A percentile compares a stretch with the other conserved stretches of the same genome.
These are phyloP conservation scores for Penicillium fuscoglaucum DNA, from an alignment of 2,329 filamentous ascomycete genomes.

Conservation along the genomic window DNA sequence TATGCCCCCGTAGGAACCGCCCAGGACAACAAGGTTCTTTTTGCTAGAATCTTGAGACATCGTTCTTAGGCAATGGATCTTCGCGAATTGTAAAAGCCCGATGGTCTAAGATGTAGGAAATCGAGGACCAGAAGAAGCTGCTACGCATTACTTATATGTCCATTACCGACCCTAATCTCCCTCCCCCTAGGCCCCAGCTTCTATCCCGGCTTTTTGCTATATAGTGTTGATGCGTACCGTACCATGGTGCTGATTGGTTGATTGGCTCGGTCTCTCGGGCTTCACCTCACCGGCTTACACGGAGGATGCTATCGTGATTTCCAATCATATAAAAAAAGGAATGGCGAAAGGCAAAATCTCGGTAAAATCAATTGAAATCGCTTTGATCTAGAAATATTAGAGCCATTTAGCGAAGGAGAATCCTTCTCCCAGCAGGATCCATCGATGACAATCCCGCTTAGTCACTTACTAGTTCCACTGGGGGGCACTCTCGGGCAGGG, in stretches of 20 bases:
- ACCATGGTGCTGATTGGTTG: not conserved
- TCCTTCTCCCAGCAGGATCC: no score
- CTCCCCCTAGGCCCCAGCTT: not conserved
- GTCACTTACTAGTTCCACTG: no score
- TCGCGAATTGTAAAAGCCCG: not conserved
- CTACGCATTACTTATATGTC: not conserved
- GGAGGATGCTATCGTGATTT: no score
- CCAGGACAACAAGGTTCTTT: conserved; percentile 46
- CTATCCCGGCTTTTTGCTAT: no score
- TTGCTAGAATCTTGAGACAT: not conserved
- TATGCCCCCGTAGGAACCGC: conserved; percentile 55
- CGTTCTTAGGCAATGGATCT: not conserved
- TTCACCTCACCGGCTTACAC: not conserved
- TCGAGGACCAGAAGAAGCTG: not conserved
- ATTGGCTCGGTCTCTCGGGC: not conserved
- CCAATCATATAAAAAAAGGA: no score
- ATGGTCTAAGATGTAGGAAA: not conserved
- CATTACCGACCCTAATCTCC: not conserved
- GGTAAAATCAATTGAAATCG: not conserved
- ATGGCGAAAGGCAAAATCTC: no score
- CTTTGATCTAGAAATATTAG: not conserved
- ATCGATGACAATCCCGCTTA: no score
- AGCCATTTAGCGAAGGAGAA: no score
- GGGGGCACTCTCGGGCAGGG: no score
- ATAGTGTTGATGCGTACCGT: not conserved